Evolutionary conservation across 2,329 filamentous ascomycete species (phyloP).

Genomic region (Fusarium proliferatum): DNA sequence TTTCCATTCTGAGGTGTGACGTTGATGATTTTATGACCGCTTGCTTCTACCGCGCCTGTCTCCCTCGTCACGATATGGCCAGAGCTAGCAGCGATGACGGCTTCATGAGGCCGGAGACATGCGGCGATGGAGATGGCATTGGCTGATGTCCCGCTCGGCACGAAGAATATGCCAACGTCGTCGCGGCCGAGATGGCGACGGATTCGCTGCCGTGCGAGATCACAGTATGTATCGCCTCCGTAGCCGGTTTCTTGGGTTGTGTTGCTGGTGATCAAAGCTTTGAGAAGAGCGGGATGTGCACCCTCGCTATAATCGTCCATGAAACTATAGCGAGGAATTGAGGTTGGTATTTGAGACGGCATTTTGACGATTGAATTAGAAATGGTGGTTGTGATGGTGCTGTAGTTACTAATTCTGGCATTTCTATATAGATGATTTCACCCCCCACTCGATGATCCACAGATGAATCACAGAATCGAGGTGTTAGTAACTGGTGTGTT

Average conservation of each 20-base stretch:
- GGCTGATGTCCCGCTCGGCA: slow-evolving; percentile 63
- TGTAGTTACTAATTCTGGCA: background rate
- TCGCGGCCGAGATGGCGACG: slow-evolving; percentile 50
- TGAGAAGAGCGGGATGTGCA: slow-evolving; percentile 60
- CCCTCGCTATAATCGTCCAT: slow-evolving; percentile 65
- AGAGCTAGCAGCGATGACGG: slow-evolving; percentile 61
- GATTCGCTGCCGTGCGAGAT: slow-evolving; percentile 56
- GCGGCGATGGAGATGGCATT: slow-evolving; percentile 64
- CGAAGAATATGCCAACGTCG: slow-evolving; percentile 61
- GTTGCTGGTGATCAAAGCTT: slow-evolving; percentile 59
- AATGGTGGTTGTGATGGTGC: background rate
- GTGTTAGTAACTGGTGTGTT: slow-evolving; percentile 39
- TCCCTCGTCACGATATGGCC: slow-evolving; percentile 63
- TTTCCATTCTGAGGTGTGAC: slow-evolving; percentile 59
- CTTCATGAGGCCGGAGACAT: slow-evolving; percentile 61
- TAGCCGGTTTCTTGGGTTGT: slow-evolving; percentile 59
- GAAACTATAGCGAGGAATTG: slow-evolving; percentile 55
- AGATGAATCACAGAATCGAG: slow-evolving; percentile 12
- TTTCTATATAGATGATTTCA: slow-evolving; percentile 30
- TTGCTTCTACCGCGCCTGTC: slow-evolving; percentile 62
- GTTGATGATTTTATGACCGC: slow-evolving; percentile 63
- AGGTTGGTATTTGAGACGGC: slow-evolving; percentile 33
- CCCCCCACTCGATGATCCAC: slow-evolving; percentile 34
- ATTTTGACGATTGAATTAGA: slow-evolving; percentile 12
- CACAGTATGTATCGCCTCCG: slow-evolving; percentile 58